Percentiles rank a stretch among this genome's conserved stretches.
phyloP scores from a whole-genome alignment of 2,329 filamentous ascomycete species.

The Penicillium sp. region DNA sequence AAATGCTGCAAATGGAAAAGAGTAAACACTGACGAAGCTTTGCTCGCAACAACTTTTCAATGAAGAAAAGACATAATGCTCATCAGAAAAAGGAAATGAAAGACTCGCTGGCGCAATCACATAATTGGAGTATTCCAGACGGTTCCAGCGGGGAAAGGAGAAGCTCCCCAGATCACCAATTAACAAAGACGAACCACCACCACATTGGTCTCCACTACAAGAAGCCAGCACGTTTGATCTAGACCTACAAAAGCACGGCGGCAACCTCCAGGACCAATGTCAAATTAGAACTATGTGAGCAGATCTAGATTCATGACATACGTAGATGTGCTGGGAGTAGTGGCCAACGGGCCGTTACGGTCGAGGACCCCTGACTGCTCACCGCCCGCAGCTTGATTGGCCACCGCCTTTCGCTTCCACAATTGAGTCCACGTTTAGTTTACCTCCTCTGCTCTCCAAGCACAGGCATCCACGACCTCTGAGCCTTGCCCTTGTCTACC shows the following conservation, averaged over 20 bases:
- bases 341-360: neutral
- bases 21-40: neutral
- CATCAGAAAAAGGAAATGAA: neutral
- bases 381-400: conserved; percentile 38
- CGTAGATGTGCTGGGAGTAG: neutral
- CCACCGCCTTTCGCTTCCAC: conserved; percentile 38
- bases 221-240: neutral
- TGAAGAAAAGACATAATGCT: neutral
- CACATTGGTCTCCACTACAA: neutral
- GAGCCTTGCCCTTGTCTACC: conserved; percentile 27
- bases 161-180: conserved; percentile 13
- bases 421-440: conserved; percentile 46
- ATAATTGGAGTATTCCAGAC: conserved; percentile 24
- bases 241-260: neutral
- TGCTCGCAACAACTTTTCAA: neutral
- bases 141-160: conserved; percentile 23
- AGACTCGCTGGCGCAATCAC: conserved; percentile 8
- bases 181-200: neutral
- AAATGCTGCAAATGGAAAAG: neutral
- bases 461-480: conserved; percentile 29
- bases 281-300: too few relatives aligned
- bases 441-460: conserved; percentile 28
- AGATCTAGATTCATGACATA: neutral
- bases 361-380: conserved; percentile 25
- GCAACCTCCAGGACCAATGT: neutral